A percentile compares a stretch with the other conserved stretches of the same genome.
These are phyloP conservation scores for Candida piceae DNA, from an alignment of 805 yeast genomes.

Conservation along the genomic window DNA sequence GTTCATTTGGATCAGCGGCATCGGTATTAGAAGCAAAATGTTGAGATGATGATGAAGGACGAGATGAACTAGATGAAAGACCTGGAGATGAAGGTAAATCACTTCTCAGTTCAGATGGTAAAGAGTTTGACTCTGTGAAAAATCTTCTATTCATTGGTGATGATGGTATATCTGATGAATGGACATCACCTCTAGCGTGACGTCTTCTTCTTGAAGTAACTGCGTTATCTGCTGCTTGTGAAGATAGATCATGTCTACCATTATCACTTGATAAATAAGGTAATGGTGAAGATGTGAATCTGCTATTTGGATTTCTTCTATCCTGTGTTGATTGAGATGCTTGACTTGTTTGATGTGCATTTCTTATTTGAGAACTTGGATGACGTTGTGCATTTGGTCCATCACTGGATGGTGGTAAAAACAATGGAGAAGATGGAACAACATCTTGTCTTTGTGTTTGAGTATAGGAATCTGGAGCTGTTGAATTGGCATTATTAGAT, in stretches of 20 bases:
- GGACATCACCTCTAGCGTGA: conserved; percentile 70
- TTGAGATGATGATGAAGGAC: conserved; percentile 17
- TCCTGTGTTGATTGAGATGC: conserved; percentile 1
- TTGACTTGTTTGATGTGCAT: conserved; percentile 13
- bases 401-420: conserved; percentile 44
- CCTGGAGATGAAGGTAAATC: conserved; percentile 6
- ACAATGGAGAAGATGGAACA: conserved; percentile 55
- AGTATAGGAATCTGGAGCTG: conserved; percentile 35
- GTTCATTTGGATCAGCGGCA: conserved; percentile 49
- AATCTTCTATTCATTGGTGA: conserved; percentile 65
- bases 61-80: conserved; percentile 19
- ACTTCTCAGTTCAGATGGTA: conserved; percentile 20
- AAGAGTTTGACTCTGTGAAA: conserved; percentile 38
- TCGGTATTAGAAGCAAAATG: conserved; percentile 25
- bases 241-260: conserved; percentile 29
- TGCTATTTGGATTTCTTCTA: conserved; percentile 4
- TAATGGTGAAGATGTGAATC: conserved; percentile 42
- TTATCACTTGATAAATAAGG: conserved; percentile 45
- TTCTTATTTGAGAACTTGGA: conserved; percentile 29
- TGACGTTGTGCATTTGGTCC: conserved; percentile 13
- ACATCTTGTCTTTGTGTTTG: conserved; percentile 28
- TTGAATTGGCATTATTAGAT: conserved; percentile 20
- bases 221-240: conserved; percentile 35
- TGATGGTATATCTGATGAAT: conserved; percentile 59
- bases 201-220: conserved; percentile 42